These are phyloP conservation scores for Tolypocladium tundrense DNA, from an alignment of 2,329 filamentous ascomycete species.

Conservation along the genomic window DNA sequence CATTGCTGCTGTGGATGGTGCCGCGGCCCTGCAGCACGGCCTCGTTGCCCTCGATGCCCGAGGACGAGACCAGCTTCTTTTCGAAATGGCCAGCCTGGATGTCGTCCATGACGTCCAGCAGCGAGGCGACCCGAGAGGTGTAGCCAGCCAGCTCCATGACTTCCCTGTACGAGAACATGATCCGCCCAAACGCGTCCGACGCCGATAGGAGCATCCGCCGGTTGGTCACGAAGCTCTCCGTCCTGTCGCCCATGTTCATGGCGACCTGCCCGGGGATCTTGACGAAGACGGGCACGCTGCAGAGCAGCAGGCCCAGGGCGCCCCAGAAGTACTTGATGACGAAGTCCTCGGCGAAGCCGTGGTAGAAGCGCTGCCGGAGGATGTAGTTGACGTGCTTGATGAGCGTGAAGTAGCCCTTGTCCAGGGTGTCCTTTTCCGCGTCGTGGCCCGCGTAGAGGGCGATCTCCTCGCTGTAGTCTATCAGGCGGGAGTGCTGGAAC, in stretches of 20 bases:
- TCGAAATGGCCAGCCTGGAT: slow-evolving; percentile 84
- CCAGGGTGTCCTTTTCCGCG: slow-evolving; percentile 88
- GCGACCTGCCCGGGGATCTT: slow-evolving; percentile 65
- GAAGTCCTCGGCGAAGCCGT: slow-evolving; percentile 99
- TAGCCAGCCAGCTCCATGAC: slow-evolving; percentile 93
- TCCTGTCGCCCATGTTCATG: slow-evolving; percentile 59
- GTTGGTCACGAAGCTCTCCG: slow-evolving; percentile 84
- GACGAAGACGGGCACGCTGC: slow-evolving; percentile 93
- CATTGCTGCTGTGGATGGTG: slow-evolving; percentile 66
- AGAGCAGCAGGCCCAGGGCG: slow-evolving; percentile 79
- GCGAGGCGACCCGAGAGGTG: slow-evolving; percentile 80
- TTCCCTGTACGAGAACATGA: slow-evolving; percentile 98
- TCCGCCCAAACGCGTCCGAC: slow-evolving; percentile 86
- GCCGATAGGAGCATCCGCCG: slow-evolving; percentile 82
- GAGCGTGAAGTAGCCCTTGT: slow-evolving; percentile 97
- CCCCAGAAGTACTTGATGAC: slow-evolving; percentile 99
- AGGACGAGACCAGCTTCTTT: slow-evolving; percentile 91
- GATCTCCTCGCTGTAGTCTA: slow-evolving; percentile 93
- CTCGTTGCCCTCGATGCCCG: slow-evolving; percentile 70
- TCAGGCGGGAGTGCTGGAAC: slow-evolving; percentile 87
- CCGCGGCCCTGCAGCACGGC: slow-evolving; percentile 76
- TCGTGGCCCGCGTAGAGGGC: slow-evolving; percentile 87
- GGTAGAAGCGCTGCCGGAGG: slow-evolving; percentile 79
- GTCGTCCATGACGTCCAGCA: slow-evolving; percentile 91
- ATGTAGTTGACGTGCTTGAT: slow-evolving; percentile 99